phyloP scores from a whole-genome alignment of 768 basidiomycete genomes.

The Arthromyces matolae region DNA sequence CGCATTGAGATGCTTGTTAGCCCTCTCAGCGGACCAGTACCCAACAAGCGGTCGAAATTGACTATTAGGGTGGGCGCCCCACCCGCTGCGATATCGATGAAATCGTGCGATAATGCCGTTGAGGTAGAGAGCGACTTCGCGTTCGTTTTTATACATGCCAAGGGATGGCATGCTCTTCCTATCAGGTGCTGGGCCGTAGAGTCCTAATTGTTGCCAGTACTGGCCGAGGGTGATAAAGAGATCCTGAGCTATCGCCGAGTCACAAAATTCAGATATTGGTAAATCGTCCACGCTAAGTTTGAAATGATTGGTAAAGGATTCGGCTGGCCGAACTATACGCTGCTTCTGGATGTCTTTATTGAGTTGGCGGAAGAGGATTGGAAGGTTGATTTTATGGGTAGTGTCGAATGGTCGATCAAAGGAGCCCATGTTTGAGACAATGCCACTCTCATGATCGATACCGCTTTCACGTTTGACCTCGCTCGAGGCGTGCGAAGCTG shows the following conservation, averaged over 20 bases:
- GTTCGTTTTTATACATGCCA: too few species aligned
- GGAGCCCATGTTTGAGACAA: not conserved
- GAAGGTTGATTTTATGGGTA: not conserved
- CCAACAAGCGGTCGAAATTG: too few species aligned
- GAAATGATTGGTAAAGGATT: not conserved
- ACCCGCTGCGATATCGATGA: too few species aligned
- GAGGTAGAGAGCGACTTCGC: too few species aligned
- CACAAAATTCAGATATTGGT: not conserved
- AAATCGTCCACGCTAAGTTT: not conserved
- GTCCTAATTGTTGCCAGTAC: not conserved
- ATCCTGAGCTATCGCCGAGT: not conserved
- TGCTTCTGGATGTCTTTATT: not conserved
- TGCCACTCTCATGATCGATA: too few species aligned
- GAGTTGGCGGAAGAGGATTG: not conserved
- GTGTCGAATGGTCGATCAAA: not conserved
- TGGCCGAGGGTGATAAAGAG: not conserved
- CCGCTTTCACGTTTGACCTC: not conserved
- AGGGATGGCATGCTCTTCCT: too few species aligned
- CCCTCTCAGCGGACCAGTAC: too few species aligned
- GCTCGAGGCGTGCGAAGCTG: not conserved
- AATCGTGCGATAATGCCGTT: too few species aligned
- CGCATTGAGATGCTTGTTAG: too few species aligned
- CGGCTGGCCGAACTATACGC: not conserved
- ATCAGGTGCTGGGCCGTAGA: too few species aligned
- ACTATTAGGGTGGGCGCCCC: too few species aligned